Percentiles rank a stretch among this genome's conserved stretches.
These are phyloP conservation scores for Pichia manshurica DNA, from an alignment of 805 yeast species.

Conservation along the genomic window DNA sequence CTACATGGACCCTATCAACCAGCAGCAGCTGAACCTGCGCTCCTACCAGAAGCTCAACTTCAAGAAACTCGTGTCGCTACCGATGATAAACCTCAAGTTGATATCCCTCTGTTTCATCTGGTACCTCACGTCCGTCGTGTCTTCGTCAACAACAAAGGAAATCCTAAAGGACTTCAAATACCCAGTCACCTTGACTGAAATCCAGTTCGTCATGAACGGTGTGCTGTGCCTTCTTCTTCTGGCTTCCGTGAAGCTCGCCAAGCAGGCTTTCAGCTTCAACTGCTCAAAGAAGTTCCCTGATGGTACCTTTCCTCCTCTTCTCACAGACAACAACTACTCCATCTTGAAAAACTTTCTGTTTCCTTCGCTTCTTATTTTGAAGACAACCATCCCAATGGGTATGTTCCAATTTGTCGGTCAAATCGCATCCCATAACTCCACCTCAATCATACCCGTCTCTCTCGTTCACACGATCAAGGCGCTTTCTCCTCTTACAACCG, in stretches of 20 bases:
- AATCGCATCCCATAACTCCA: constrained; percentile 86
- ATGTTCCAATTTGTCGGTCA: constrained; percentile 90
- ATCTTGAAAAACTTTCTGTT: constrained; percentile 37
- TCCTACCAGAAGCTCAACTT: background rate
- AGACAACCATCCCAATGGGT: constrained; percentile 89
- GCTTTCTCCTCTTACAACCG: constrained; percentile 83
- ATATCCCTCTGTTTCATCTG: constrained; percentile 57
- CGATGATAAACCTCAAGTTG: constrained; percentile 28
- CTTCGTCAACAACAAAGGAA: constrained; percentile 75
- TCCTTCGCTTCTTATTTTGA: constrained; percentile 49
- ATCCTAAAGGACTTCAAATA: constrained; percentile 64
- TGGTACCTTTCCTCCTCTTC: constrained; percentile 44
- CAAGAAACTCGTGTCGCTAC: constrained; percentile 8
- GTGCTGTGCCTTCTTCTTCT: constrained; percentile 43
- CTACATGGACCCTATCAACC: constrained; percentile 2
- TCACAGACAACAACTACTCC: constrained; percentile 28
- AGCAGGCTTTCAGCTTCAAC: constrained; percentile 14
- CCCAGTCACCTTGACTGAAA: constrained; percentile 86
- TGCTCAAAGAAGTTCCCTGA: constrained; percentile 34
- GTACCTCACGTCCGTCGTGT: constrained; percentile 76
- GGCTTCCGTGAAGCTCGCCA: constrained; percentile 16
- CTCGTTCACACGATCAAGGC: constrained; percentile 93
- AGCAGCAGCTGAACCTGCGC: background rate
- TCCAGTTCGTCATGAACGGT: constrained; percentile 76
- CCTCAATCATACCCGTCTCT: constrained; percentile 87